Percentiles rank a stretch among this genome's conserved stretches.
These are phyloP conservation scores for Phytophthora pini DNA, from an alignment of 352 stramenopile species.

Conservation along the genomic window DNA sequence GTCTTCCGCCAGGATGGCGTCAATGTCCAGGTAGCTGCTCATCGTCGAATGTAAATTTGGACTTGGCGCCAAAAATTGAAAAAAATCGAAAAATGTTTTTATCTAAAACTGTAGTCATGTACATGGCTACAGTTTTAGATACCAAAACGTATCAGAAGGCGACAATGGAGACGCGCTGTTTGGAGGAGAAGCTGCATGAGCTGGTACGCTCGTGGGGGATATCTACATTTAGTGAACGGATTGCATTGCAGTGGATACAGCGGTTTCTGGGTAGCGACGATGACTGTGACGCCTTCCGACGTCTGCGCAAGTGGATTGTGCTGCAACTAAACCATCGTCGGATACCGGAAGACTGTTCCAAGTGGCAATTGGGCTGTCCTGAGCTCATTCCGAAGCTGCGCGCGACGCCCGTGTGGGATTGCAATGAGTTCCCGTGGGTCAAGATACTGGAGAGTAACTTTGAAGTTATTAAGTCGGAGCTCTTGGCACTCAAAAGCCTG, in stretches of 20 bases:
- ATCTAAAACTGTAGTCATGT: too few species aligned
- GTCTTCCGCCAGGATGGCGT: constrained; percentile 80
- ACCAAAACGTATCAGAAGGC: not conserved
- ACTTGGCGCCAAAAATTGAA: constrained; percentile 17
- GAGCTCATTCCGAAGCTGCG: constrained; percentile 63
- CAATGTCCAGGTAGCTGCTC: constrained; percentile 67
- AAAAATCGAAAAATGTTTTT: not conserved
- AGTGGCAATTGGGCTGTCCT: constrained; percentile 74
- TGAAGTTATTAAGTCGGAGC: constrained; percentile 62
- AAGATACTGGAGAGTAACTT: constrained; percentile 56
- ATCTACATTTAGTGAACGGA: constrained; percentile 71
- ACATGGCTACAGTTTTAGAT: too few species aligned
- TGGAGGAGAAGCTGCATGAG: constrained; percentile 49
- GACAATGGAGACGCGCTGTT: constrained; percentile 7
- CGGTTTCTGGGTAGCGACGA: constrained; percentile 37
- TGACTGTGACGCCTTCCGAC: constrained; percentile 34
- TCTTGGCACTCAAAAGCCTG: constrained; percentile 53
- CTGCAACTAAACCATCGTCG: constrained; percentile 69
- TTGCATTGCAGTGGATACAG: constrained; percentile 67
- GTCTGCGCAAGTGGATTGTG: constrained; percentile 71
- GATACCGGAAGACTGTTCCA: constrained; percentile 28
- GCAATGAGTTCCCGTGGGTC: constrained; percentile 52
- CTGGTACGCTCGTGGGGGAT: constrained; percentile 67
- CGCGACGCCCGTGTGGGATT: constrained; percentile 60
- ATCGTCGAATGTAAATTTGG: constrained; percentile 1